These are phyloP conservation scores for Strigomonas culicis DNA, from an alignment of 208 protist genomes.

Conservation along the genomic window DNA sequence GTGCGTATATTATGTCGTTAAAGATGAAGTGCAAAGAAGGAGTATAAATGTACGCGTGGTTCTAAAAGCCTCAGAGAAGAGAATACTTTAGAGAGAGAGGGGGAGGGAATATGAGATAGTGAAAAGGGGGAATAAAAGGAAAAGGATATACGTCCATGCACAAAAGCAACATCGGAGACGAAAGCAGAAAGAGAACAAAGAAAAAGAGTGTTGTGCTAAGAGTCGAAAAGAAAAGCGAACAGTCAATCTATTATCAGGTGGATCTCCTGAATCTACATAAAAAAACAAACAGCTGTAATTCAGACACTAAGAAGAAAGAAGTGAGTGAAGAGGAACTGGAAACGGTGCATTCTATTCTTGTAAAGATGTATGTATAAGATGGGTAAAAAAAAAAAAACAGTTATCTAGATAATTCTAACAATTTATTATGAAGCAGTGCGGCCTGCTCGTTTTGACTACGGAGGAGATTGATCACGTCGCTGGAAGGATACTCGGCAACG, in stretches of 20 bases:
- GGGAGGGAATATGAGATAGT: neutral
- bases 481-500: neutral
- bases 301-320: neutral
- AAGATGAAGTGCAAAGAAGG: neutral
- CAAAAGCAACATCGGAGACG: no score
- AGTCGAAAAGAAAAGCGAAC: neutral
- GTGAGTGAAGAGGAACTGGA: neutral
- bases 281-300: neutral
- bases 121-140: neutral
- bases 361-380: neutral
- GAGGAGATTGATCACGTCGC: slow-evolving; percentile 63
- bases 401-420: slow-evolving; percentile 4
- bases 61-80: neutral
- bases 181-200: slow-evolving; percentile 7
- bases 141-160: no score
- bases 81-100: neutral
- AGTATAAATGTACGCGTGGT: neutral
- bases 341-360: neutral
- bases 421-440: slow-evolving; percentile 38
- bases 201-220: neutral
- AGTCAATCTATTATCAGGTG: no score
- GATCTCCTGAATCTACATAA: neutral
- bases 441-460: slow-evolving; percentile 61
- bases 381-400: slow-evolving; percentile 4
- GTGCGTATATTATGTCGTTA: slow-evolving; percentile 1